Evolutionary conservation across 768 basidiomycete genomes (phyloP), one percentile per base, ranked within the genome.

Genomic region (Naganishia vaughanmartiniae): DNA sequence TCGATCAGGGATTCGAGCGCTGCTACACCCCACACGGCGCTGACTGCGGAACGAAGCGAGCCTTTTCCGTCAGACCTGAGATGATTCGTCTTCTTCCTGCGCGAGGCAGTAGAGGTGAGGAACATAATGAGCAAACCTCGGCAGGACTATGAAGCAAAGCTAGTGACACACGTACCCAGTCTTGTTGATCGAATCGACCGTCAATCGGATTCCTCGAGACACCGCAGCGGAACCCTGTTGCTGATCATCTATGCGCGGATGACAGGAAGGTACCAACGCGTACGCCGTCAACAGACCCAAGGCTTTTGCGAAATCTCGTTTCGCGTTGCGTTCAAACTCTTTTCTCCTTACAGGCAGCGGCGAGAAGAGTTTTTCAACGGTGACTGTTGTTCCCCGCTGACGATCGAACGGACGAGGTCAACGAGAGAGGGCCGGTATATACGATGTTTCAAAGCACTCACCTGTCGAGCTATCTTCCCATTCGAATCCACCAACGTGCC

Each of bases 311-410:
- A 90, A 94, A 75, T 98, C 95, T 51, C 93, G 87, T 78, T 95
- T 97, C 0, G 85, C 84, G 74, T 95, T 93, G 66, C 91, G 84
- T 76, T 92, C 89, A 36, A 97, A 85, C 75, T 98, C 96, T 79
- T 94, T 94, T 7, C 92, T 85, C 5, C 95, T 86, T 7, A 99
- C 96, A 0, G 96, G 92, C 0, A 97, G 84, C 0, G 90, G 86
- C 7, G 84, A 83, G 81, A 98, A 98, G 0, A 95, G 83, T 33
- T 87, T 86, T 0, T 86, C 84, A 2, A 96, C 81, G 0, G 83
- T 83, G 24, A 93, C 85, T 0, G 94, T 94, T 0, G 95, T 97
- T 6, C 96, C 96, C 70, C 89, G 85, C 92, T 98, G 75, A 60
- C 55, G 11, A 15, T 36, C n/a, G 21, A 34, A 58, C 34, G 39